These are phyloP conservation scores for Senna siamea DNA, from an alignment of 306 rosid species.

Conservation along the genomic window DNA sequence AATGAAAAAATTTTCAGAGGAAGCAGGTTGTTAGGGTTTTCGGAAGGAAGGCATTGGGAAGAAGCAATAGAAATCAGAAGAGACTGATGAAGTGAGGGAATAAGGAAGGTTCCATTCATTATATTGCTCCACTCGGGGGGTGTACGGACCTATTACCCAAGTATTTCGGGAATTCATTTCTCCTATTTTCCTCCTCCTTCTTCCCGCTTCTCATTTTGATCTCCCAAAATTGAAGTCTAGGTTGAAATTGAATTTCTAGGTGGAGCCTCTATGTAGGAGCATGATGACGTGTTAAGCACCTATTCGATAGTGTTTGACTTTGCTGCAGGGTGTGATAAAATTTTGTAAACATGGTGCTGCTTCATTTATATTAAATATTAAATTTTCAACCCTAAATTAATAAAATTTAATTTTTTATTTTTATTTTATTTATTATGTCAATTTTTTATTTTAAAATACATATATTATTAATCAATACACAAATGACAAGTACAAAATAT, in stretches of 20 bases:
- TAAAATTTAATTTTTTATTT: no score
- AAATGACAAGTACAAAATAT: no score
- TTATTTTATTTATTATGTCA: no score
- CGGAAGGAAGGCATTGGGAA: neutral
- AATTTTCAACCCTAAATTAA: no score
- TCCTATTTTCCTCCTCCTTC: neutral
- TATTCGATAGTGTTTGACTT: neutral
- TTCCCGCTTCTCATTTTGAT: constrained; percentile 30
- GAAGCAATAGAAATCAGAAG: no score
- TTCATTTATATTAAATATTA: no score
- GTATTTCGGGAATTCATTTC: neutral
- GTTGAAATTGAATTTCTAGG: neutral
- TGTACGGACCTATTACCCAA: constrained; percentile 4
- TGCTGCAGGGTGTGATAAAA: no score
- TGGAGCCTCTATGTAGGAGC: neutral
- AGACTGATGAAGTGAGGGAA: neutral
- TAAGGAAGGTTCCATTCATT: neutral
- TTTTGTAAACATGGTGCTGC: no score
- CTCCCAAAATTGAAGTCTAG: constrained; percentile 3
- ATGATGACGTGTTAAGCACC: neutral
- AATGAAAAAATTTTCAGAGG: neutral
- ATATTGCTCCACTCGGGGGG: constrained; percentile 3
- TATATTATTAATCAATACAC: no score
- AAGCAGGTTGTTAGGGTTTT: neutral
- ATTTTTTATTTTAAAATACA: no score